Evolutionary conservation across 1,139 yeast genomes (phyloP), one percentile per base, ranked within the genome.

Genomic region (Trichomonascaceae sp.): DNA sequence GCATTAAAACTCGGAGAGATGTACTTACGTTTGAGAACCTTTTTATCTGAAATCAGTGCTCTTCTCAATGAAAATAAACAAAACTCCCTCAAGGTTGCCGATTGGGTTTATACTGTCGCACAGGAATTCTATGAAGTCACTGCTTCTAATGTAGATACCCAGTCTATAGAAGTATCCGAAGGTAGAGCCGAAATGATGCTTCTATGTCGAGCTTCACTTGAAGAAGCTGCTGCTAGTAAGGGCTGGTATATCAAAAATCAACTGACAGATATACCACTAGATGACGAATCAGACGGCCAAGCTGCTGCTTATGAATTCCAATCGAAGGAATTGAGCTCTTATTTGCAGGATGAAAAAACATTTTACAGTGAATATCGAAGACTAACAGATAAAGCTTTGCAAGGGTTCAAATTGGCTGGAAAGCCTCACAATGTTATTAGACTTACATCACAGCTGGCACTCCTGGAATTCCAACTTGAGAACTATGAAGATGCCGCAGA

Each of bases 371-470:
- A 62, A 20, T 75, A 71, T 54, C 56, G 77, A 56, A 58, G 63
- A 2, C 60, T 78, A 3, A 82, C 85, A 0, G 76, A 74, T 44
- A 66, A 61, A 52, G 75, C 80, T 0, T 75, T 80, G 36, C 70
- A 71, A 36, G 78, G 79, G 55, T 81, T 79, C 62, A 74, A 77
- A 6, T 62, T 65, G 13, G 76, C 83, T 39, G 74, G 72, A 15
- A 70, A 85, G 57, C 93, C 24, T 12, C 27, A 44, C 17, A 45
- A 27, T 20, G 50, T 44, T 3, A 46, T 44, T 27, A 32, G 75
- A 85, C 7, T 93, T 27, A 83, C 93, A 3, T 81, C 88, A n/a
- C 97, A 93, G 60, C 75, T 89, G 53, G 96, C 96, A 0, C 66
- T 87, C 15, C 69, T 89, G 20, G 82, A 85, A 50, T 86, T 80